Evolutionary conservation across 1,139 yeast genomes (phyloP).

Genomic region (Hyphopichia pseudoburtonii): DNA sequence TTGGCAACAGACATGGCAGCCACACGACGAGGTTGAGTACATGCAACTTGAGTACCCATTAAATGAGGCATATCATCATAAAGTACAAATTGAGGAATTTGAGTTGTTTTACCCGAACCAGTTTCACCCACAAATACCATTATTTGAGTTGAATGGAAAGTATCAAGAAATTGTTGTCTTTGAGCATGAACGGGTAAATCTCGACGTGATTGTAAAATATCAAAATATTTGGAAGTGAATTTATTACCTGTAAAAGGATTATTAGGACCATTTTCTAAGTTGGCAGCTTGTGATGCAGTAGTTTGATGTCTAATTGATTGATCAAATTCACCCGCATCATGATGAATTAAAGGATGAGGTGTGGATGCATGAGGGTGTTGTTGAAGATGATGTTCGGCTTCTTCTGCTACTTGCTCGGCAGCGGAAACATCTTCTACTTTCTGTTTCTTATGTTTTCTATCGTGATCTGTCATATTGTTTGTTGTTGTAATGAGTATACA

Average conservation of each 20-base stretch:
- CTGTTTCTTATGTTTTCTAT: slow-evolving; percentile 19
- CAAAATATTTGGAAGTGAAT: slow-evolving; percentile 67
- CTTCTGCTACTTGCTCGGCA: slow-evolving; percentile 23
- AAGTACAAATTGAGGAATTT: slow-evolving; percentile 92
- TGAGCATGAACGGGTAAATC: slow-evolving; percentile 94
- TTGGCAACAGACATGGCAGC: slow-evolving; percentile 98
- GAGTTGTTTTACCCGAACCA: slow-evolving; percentile 97
- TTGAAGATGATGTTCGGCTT: slow-evolving; percentile 47
- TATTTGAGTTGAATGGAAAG: slow-evolving; percentile 85
- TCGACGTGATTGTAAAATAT: slow-evolving; percentile 74
- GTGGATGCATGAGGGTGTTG: slow-evolving; percentile 33
- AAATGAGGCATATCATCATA: slow-evolving; percentile 90
- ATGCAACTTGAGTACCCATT: slow-evolving; percentile 78
- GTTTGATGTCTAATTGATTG: slow-evolving; percentile 63
- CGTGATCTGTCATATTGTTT: slow-evolving; percentile 7
- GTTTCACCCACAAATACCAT: slow-evolving; percentile 99
- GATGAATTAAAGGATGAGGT: slow-evolving; percentile 11
- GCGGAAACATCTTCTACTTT: slow-evolving; percentile 14
- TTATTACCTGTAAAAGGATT: slow-evolving; percentile 79
- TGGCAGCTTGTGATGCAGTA: slow-evolving; percentile 67
- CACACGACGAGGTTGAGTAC: slow-evolving; percentile 97
- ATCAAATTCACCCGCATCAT: slow-evolving; percentile 58
- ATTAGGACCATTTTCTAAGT: slow-evolving; percentile 57
- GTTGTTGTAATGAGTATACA: background rate
- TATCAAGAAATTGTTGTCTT: slow-evolving; percentile 78